Evolutionary conservation across 2,329 filamentous ascomycete species (phyloP), one percentile per base, ranked within the genome.

Genomic region (Aspergillus caelatus): DNA sequence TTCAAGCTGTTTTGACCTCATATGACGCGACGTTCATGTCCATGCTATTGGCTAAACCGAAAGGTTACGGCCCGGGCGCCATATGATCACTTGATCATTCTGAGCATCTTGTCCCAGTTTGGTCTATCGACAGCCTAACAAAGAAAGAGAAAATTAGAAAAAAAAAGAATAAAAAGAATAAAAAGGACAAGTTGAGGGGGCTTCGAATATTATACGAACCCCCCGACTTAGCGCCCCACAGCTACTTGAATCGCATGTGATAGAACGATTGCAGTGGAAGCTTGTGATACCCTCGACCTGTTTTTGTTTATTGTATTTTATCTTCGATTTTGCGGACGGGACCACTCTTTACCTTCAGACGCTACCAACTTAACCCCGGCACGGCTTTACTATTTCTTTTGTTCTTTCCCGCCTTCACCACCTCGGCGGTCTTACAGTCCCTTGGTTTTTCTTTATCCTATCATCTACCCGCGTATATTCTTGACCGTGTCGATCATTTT

Each of bases 381-480:
- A 58, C 56, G 23, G 58, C 39, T 43, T 39, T 57, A 53, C 43
- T 39, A 63, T 63, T 32, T 67, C 62, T n/a, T 68, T 62, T 66
- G 60, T 64, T 39, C 14, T 16, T 55, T 16, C 4, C 30, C 26
- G 21, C 46, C 46, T 30, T 45, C 19, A 46, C 41, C 54, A 57
- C 54, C 61, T 54, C 59, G 60, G 64, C 58, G 63, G 61, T 54
- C 54, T 50, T 41, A 48, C 41, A 53, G 61, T 64, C 55, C 62
- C 46, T 62, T 58, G 30, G 30, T 21, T 28, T 57, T 41, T 34
- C 32, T 16, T 34, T 50, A 53, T 61, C 21, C 50, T 57, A 50
- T 34, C 60, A 52, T 50, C 48, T 46, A 19, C 59, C 48, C 62
- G 62, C 58, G 63, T 55, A 67, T 64, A 67, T 64, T 55, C 48